Base-by-base conservation (phyloP, 306 rosid genomes). In the Cicer chorassanicum region DNA sequence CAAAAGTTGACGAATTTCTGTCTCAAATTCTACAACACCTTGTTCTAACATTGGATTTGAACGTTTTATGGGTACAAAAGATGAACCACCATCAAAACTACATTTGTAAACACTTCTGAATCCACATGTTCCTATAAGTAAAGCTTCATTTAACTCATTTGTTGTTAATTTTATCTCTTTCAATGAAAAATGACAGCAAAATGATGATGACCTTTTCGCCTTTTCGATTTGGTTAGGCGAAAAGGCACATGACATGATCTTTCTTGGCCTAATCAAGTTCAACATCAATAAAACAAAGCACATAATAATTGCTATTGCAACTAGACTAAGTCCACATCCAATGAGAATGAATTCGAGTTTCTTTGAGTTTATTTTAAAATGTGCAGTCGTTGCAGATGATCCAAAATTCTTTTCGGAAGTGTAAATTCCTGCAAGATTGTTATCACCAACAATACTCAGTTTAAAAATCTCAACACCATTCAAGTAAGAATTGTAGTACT, bases 381-480 rank as follows among this genome's bases (percentile, higher is more conserved):
- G 21, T 56, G 14, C 24, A 42, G 55, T 68, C 6, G 7, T 70
- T 43, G 12, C 56, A 4, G 15, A 18, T 45, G 79, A 77, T 18
- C 11, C 13, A 2, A 9, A 42, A 11, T 74, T 75, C 66, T 6
- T 51, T 65, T 40, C 0, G 3, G 73, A 42, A 51, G 79, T 65
- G 65, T 65, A 64, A 9, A 40, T 55, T 43, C 79, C 73, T 13
- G 73, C 79, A 51, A 75, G 79, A 75, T 15, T 65, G 65, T 70
- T 74, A 13, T 29, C 36, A 48, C 45, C 81, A 14, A 4, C 6
- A 34, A 1, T 6, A 66, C 79, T 78, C 12, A 84, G 53, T 46
- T 84, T 81, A 14, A 84, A 81, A 24, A 78, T 43, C 70, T 81
- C 88, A 6, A 70, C 85, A 19, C 88, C 88, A 49, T 84, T 84